Conservation (phyloP, 2,329 filamentous ascomycete species). For the Colletotrichum sp. region DNA sequence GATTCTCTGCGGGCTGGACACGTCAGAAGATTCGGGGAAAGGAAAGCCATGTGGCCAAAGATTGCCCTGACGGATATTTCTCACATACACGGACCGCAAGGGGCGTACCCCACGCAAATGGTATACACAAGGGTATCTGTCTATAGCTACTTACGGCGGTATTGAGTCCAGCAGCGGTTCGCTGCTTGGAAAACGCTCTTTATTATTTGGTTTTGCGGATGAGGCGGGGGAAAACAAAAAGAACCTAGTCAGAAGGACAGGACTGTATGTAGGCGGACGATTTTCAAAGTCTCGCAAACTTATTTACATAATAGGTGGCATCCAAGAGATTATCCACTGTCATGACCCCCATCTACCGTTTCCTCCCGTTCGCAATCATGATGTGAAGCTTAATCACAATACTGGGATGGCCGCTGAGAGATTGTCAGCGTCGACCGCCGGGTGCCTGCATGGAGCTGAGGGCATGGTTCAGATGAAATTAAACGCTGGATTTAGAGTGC, state of each 20-base stretch:
- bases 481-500: not conserved
- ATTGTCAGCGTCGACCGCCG: not conserved
- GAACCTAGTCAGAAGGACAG: not conserved
- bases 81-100: constrained; percentile 4
- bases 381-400: not conserved
- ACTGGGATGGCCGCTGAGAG: not conserved
- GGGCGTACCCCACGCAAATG: not conserved
- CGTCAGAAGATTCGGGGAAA: constrained; percentile 17
- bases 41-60: constrained; percentile 11
- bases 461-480: not conserved
- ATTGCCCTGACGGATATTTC: constrained; percentile 14
- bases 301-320: constrained; percentile 17
- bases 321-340: constrained; percentile 7
- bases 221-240: constrained; percentile 4
- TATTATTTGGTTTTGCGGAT: not conserved
- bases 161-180: not conserved
- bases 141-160: constrained; percentile 1
- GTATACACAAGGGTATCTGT: constrained; percentile 15
- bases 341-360: not conserved
- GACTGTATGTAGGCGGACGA: constrained; percentile 9
- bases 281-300: not conserved
- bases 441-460: not conserved
- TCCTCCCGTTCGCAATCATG: not conserved
- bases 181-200: not conserved
- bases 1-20: constrained; percentile 21